Evolutionary conservation across 169 alveolate genomes (phyloP), one percentile per base, ranked within the genome.

Genomic region (Eimeria acervulina): DNA sequence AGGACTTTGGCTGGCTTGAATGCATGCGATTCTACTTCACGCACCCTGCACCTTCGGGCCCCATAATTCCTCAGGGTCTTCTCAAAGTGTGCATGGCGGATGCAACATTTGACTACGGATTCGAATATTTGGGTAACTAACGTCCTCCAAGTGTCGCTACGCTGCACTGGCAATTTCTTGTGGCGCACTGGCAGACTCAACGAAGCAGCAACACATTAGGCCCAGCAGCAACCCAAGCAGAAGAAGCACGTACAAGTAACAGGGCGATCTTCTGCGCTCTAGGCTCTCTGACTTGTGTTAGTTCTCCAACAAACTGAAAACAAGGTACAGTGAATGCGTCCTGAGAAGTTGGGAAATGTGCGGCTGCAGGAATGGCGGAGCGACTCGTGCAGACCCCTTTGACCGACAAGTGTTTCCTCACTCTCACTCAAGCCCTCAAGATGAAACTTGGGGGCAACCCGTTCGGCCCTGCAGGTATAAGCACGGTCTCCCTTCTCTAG

Each of bases 361-460:
- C 38, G 5, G 23, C 99, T 44, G 51, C 90, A 90, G 95, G 95
- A 26, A 76, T 91, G 95, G 91, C 94, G 7, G 99, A 99, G 94
- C 98, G 98, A 93, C 97, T 99, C 84, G 99, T 99, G 47, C 99
- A 99, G 96, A 99, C 99, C 8, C 99, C 99, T 26, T 97, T 99
- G 88, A 99, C 99, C 0, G 99, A 99, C 98, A 98, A 99, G 96
- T 99, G 99, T 97, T 99, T 98, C 97, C 97, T 99, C 81, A 99
- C 99, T 15, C 96, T 99, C 76, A 99, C 99, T 74, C 99, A 99
- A 96, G 99, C 99, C 42, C 96, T 99, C 80, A 99, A 99, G 80
- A 97, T 99, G 98, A 98, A 99, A 95, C 97, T 99, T 88, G 99
- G 99, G 26, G 99, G 99, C 17, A 98, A 99, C 47, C 99, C 99